phyloP scores from a whole-genome alignment of 371 early-diverging fungal species.

The Lichtheimia ornata region DNA sequence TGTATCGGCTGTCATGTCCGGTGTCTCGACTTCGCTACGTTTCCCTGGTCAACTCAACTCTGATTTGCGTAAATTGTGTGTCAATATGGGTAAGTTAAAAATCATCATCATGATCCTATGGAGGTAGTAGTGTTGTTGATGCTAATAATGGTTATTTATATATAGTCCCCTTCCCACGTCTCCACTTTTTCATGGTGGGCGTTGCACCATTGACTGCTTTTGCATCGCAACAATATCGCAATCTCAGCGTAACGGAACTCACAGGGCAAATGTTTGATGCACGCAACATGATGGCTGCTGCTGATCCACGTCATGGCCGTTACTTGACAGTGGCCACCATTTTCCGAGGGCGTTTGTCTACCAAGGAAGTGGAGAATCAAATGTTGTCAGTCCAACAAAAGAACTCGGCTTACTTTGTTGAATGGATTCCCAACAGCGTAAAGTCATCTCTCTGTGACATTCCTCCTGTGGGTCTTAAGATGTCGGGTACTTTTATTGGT shows the following conservation, averaged over 20 bases:
- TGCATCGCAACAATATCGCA: slow-evolving; percentile 87
- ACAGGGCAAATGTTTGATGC: slow-evolving; percentile 98
- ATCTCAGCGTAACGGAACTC: slow-evolving; percentile 89
- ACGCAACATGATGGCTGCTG: slow-evolving; percentile 99
- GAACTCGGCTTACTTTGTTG: slow-evolving; percentile 97
- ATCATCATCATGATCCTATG: too few species aligned
- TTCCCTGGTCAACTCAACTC: slow-evolving; percentile 99
- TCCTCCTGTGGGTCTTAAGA: slow-evolving; percentile 94
- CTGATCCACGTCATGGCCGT: slow-evolving; percentile 96
- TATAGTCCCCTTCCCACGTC: slow-evolving; percentile 95
- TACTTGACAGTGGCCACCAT: slow-evolving; percentile 98
- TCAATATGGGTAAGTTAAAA: slow-evolving; percentile 95
- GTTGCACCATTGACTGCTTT: slow-evolving; percentile 96
- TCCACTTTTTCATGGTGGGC: slow-evolving; percentile 99
- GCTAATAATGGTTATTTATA: too few species aligned
- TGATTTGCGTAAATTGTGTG: slow-evolving; percentile 97
- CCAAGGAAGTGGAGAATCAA: slow-evolving; percentile 99
- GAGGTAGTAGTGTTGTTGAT: too few species aligned
- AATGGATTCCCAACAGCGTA: slow-evolving; percentile 99
- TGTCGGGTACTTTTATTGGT: slow-evolving; percentile 98
- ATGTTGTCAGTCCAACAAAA: slow-evolving; percentile 95
- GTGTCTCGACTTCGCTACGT: slow-evolving; percentile 96
- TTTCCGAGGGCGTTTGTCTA: slow-evolving; percentile 97
- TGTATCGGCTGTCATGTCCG: slow-evolving; percentile 89
- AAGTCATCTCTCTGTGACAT: slow-evolving; percentile 99